Percentiles rank a stretch among this genome's conserved stretches.
Evolutionary conservation across 805 yeast genomes (phyloP).

Genomic region (Candida boleticola): DNA sequence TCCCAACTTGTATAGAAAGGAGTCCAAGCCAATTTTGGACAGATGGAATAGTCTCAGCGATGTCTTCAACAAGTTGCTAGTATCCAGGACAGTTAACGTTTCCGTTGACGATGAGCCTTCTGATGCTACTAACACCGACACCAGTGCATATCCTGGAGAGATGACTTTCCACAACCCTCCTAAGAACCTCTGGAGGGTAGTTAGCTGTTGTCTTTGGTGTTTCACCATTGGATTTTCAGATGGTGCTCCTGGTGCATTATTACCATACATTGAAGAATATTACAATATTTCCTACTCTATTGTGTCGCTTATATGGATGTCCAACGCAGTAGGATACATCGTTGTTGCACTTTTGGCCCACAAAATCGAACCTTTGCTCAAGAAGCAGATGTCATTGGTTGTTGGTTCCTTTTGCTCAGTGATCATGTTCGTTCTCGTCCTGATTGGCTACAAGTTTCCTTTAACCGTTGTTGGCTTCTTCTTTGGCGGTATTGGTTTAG

Average conservation of each 20-base stretch:
- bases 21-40: neutral
- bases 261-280: slow-evolving; percentile 51
- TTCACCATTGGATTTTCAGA: slow-evolving; percentile 47
- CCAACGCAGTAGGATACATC: slow-evolving; percentile 56
- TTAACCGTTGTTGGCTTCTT: slow-evolving; percentile 49
- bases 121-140: neutral
- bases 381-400: slow-evolving; percentile 37
- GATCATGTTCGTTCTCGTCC: slow-evolving; percentile 45
- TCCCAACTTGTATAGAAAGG: slow-evolving; percentile 2
- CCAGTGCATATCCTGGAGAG: neutral
- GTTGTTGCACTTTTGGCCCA: slow-evolving; percentile 50
- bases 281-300: slow-evolving; percentile 48
- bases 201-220: slow-evolving; percentile 40
- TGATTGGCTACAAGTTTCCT: slow-evolving; percentile 49
- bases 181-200: slow-evolving; percentile 27
- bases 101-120: neutral
- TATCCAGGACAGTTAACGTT: neutral
- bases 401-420: slow-evolving; percentile 35
- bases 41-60: neutral
- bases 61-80: neutral
- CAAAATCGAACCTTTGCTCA: slow-evolving; percentile 38
- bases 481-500: slow-evolving; percentile 59
- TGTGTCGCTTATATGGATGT: slow-evolving; percentile 59
- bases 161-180: slow-evolving; percentile 21
- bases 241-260: slow-evolving; percentile 60